Conservation (phyloP, 2,329 filamentous ascomycete genomes). For the Beauveria scarabaeidicola region DNA sequence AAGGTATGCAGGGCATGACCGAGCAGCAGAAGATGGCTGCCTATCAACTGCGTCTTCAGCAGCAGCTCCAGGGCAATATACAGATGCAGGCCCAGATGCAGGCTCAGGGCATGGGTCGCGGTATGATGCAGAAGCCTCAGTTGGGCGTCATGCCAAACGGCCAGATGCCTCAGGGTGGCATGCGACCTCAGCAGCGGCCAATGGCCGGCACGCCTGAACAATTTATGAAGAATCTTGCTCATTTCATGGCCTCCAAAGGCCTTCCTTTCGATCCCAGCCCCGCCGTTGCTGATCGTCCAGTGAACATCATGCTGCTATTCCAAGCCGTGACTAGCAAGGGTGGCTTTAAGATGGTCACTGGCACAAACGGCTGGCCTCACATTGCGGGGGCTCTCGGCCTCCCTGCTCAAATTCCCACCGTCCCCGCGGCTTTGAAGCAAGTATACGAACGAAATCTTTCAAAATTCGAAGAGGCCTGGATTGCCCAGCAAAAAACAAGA, state of each 20-base stretch:
- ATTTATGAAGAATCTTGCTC: conserved; percentile 66
- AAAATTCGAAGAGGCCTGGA: conserved; percentile 66
- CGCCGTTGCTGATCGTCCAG: conserved; percentile 59
- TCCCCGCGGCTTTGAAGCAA: conserved; percentile 59
- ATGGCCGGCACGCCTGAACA: conserved; percentile 47
- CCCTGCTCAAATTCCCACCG: conserved; percentile 55
- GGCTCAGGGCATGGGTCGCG: conserved; percentile 33
- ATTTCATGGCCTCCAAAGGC: conserved; percentile 69
- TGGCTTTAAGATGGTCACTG: conserved; percentile 66
- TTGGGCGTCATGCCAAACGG: conserved; percentile 24
- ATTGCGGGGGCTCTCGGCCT: conserved; percentile 60
- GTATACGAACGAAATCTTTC: conserved; percentile 69
- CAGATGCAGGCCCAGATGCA: conserved; percentile 47
- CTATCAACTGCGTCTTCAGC: conserved; percentile 78
- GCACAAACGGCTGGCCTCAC: conserved; percentile 62
- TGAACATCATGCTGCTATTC: conserved; percentile 73
- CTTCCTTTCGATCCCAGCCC: conserved; percentile 69
- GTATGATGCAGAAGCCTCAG: conserved; percentile 46
- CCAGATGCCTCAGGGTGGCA: conserved; percentile 35
- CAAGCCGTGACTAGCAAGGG: conserved; percentile 64
- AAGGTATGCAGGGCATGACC: conserved; percentile 25
- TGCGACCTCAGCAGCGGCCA: conserved; percentile 42
- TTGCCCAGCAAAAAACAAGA: conserved; percentile 45
- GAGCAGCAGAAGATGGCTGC: conserved; percentile 67
- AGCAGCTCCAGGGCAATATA: conserved; percentile 55